Conservation (phyloP, 2,329 filamentous ascomycete genomes). For the Alternaria atra region DNA sequence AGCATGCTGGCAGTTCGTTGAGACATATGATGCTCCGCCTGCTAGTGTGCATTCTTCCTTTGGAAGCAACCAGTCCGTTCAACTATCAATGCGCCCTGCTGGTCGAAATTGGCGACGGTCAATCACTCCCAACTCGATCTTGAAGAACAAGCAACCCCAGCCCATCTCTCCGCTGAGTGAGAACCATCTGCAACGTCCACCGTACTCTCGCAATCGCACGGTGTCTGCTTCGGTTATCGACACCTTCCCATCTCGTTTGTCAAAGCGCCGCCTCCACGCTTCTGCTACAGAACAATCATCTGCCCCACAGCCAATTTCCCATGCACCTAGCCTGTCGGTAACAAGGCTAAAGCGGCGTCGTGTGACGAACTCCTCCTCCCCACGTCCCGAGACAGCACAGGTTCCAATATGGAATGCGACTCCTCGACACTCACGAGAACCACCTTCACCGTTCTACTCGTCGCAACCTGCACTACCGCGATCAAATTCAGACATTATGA, state of each 20-base stretch:
- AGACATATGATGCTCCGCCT: conserved; percentile 68
- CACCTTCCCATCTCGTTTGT: conserved; percentile 27
- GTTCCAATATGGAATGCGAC: conserved; percentile 48
- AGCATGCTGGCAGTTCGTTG: conserved; percentile 73
- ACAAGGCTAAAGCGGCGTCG: conserved; percentile 60
- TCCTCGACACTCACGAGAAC: conserved; percentile 56
- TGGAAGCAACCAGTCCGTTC: conserved; percentile 42
- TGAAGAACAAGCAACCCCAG: conserved; percentile 41
- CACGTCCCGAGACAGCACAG: conserved; percentile 34
- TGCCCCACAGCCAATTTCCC: conserved; percentile 37
- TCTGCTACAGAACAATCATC: conserved; percentile 44
- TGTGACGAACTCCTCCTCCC: conserved; percentile 40
- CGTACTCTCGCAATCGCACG: conserved; percentile 35
- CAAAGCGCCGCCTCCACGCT: conserved; percentile 44
- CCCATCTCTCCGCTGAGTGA: conserved; percentile 51
- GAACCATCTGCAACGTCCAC: conserved; percentile 39
- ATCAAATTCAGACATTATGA: conserved; percentile 46
- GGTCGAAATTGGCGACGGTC: conserved; percentile 47
- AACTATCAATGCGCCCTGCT: conserved; percentile 47
- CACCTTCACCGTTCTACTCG: conserved; percentile 54
- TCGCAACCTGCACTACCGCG: conserved; percentile 38
- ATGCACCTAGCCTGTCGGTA: conserved; percentile 48
- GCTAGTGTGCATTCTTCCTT: conserved; percentile 59
- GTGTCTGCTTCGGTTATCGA: conserved; percentile 42
- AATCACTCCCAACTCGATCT: conserved; percentile 45